Evolutionary conservation across 148 eudicot species (phyloP).

Genomic region (Pharnaceum exiguum): DNA sequence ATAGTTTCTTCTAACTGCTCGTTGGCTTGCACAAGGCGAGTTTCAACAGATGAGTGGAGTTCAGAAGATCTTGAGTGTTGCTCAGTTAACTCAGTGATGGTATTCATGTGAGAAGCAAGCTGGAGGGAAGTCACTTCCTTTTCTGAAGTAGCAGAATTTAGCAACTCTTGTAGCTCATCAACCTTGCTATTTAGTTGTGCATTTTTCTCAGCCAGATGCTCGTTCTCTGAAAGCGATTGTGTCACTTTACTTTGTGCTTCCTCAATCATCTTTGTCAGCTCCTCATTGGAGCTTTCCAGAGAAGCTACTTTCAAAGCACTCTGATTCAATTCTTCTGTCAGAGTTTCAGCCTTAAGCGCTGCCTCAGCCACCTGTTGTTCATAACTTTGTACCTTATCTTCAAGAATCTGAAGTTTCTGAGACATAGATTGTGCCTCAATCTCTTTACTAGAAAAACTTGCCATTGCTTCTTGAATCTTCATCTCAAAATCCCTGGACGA

Average conservation of each 20-base stretch:
- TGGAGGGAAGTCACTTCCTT: slow-evolving; percentile 54
- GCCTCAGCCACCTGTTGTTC: slow-evolving; percentile 55
- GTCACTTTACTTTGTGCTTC: slow-evolving; percentile 62
- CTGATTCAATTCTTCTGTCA: slow-evolving; percentile 46
- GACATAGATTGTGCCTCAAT: slow-evolving; percentile 49
- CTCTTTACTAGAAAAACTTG: slow-evolving; percentile 42
- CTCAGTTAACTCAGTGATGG: slow-evolving; percentile 64
- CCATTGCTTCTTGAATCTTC: slow-evolving; percentile 58
- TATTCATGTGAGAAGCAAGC: slow-evolving; percentile 66
- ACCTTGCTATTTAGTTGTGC: slow-evolving; percentile 54
- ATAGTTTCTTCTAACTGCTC: slow-evolving; percentile 47
- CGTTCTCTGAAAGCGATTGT: slow-evolving; percentile 51
- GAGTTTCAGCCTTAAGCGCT: slow-evolving; percentile 30
- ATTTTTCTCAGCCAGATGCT: slow-evolving; percentile 56
- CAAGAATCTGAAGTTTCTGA: slow-evolving; percentile 50
- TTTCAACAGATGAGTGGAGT: slow-evolving; percentile 50
- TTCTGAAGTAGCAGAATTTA: slow-evolving; percentile 41
- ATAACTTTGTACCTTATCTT: slow-evolving; percentile 48
- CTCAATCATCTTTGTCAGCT: slow-evolving; percentile 42
- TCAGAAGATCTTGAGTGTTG: slow-evolving; percentile 58
- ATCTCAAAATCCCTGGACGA: slow-evolving; percentile 45
- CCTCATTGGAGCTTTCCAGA: slow-evolving; percentile 50
- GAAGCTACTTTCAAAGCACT: slow-evolving; percentile 34
- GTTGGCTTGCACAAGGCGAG: slow-evolving; percentile 44
- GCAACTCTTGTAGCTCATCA: slow-evolving; percentile 55